These are phyloP conservation scores for Nitzschia sp. DNA, from an alignment of 108 stramenopile genomes.

Conservation along the genomic window DNA sequence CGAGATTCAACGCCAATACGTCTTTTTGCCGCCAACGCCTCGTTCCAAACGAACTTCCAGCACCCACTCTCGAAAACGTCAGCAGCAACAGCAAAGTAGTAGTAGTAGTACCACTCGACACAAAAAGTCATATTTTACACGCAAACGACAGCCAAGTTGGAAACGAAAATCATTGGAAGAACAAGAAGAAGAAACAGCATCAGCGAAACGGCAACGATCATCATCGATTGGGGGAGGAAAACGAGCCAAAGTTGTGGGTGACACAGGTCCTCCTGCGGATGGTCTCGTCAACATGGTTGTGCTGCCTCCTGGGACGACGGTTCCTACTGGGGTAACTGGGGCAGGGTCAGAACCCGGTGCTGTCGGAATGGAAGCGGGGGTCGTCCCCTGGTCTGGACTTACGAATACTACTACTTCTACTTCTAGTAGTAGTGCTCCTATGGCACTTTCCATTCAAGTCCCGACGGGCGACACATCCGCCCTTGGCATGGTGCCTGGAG, in stretches of 20 bases:
- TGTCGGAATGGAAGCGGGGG: no score
- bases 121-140: slow-evolving; percentile 27
- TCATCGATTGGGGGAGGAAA: no score
- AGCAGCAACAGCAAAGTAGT: not conserved
- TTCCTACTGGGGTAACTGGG: no score
- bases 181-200: slow-evolving; percentile 21
- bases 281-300: no score
- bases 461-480: not conserved
- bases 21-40: slow-evolving; percentile 10
- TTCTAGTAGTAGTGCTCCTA: no score
- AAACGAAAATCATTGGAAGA: slow-evolving; percentile 29
- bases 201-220: slow-evolving; percentile 2
- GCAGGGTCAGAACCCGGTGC: no score
- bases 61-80: not conserved
- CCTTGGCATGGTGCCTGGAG: not conserved
- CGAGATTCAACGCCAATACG: slow-evolving; percentile 77
- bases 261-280: no score
- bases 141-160: slow-evolving; percentile 38
- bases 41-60: slow-evolving; percentile 2
- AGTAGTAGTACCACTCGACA: not conserved
- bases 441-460: no score
- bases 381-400: no score
- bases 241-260: no score
- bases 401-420: no score
- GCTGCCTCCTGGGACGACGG: no score